Evolutionary conservation across 148 eudicot species (phyloP).

Genomic region (Silene latifolia): DNA sequence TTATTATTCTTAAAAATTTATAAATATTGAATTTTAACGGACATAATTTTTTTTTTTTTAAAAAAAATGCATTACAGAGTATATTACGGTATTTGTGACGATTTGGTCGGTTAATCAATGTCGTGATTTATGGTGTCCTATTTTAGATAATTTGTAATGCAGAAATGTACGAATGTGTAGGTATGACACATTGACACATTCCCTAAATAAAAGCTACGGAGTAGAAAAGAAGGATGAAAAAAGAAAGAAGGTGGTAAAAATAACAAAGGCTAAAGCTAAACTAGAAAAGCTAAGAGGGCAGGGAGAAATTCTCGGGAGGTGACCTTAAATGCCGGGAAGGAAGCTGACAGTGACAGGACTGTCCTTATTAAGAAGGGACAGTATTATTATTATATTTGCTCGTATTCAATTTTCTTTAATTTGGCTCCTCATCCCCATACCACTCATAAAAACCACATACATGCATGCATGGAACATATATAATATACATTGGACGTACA

Average conservation of each 20-base stretch:
- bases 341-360: slow-evolving; percentile 53
- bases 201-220: neutral
- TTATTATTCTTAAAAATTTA: too few species aligned
- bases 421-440: slow-evolving; percentile 19
- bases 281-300: too few species aligned
- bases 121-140: too few species aligned
- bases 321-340: slow-evolving; percentile 60
- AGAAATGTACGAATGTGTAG: too few species aligned
- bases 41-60: too few species aligned
- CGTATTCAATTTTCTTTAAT: slow-evolving; percentile 23
- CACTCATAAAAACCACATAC: neutral
- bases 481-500: too few species aligned
- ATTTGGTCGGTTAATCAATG: too few species aligned
- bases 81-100: too few species aligned
- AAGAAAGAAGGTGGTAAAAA: neutral
- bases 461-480: neutral
- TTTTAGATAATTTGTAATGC: too few species aligned
- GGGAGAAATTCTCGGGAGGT: slow-evolving; percentile 44
- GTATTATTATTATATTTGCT: slow-evolving; percentile 24
- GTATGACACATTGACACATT: neutral
- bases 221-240: neutral
- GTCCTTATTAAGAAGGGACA: slow-evolving; percentile 28
- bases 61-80: too few species aligned
- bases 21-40: too few species aligned
- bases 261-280: too few species aligned